Conservation (phyloP, 345 rosid genomes). For the Acer yangbiense region DNA sequence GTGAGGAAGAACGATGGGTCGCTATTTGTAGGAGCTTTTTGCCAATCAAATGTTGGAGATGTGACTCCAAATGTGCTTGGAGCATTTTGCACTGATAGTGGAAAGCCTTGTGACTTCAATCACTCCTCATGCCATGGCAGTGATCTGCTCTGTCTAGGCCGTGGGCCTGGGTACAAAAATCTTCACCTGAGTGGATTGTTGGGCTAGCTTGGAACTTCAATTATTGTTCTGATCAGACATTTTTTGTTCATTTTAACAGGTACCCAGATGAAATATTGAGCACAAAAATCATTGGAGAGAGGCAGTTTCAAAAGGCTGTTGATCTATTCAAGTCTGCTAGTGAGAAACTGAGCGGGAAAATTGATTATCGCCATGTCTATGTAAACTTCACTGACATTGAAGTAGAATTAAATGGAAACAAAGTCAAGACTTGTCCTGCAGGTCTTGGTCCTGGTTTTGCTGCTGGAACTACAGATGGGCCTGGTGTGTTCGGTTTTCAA, state of each 20-base stretch:
- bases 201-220: no score
- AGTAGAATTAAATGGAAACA: conserved; percentile 42
- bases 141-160: conserved; percentile 54
- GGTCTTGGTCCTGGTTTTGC: conserved; percentile 67
- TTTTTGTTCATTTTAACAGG: conserved; percentile 26
- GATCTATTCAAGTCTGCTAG: conserved; percentile 46
- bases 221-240: neutral
- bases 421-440: conserved; percentile 50
- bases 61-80: conserved; percentile 64
- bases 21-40: conserved; percentile 55
- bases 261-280: conserved; percentile 58
- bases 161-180: conserved; percentile 52
- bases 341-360: conserved; percentile 38
- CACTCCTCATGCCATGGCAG: conserved; percentile 59
- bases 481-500: conserved; percentile 57
- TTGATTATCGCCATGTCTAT: conserved; percentile 49
- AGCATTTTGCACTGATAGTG: conserved; percentile 53
- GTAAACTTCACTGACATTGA: conserved; percentile 50
- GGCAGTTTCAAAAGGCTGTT: conserved; percentile 46
- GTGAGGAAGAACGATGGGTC: conserved; percentile 54
- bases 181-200: neutral
- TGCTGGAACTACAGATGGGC: conserved; percentile 66
- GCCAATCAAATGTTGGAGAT: conserved; percentile 68
- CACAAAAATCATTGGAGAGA: conserved; percentile 56
- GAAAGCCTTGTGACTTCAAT: conserved; percentile 61